Conservation (phyloP, 2,329 filamentous ascomycete species). For the Ascochyta koolunga region DNA sequence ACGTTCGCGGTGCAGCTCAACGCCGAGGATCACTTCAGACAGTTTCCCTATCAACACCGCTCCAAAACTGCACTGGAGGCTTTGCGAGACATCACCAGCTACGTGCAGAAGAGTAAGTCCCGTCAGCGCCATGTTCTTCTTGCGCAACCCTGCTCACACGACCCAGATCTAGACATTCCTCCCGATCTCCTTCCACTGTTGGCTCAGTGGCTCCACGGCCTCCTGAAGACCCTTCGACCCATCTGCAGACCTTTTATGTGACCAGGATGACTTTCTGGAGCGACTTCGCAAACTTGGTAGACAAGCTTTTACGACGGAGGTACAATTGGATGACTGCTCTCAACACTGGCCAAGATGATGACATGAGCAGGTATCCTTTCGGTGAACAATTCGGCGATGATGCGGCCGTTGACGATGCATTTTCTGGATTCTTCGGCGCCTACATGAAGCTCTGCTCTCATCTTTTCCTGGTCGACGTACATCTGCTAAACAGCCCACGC, state of each 20-base stretch:
- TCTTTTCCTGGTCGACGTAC: slow-evolving; percentile 34
- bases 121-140: background rate
- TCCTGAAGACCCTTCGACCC: slow-evolving; percentile 29
- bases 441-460: slow-evolving; percentile 37
- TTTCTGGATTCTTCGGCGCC: slow-evolving; percentile 35
- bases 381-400: slow-evolving; percentile 36
- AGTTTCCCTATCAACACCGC: slow-evolving; percentile 37
- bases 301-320: slow-evolving; percentile 37
- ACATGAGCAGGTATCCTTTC: slow-evolving; percentile 33
- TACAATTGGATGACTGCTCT: slow-evolving; percentile 24
- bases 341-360: slow-evolving; percentile 19
- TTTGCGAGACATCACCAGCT: slow-evolving; percentile 21
- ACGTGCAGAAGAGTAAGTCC: slow-evolving; percentile 36
- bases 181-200: slow-evolving; percentile 32
- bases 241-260: slow-evolving; percentile 34
- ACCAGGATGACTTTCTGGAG: slow-evolving; percentile 43
- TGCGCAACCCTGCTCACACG: slow-evolving; percentile 1
- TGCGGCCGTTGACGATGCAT: slow-evolving; percentile 29
- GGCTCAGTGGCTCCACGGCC: slow-evolving; percentile 34
- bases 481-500: slow-evolving; percentile 25
- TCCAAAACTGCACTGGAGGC: background rate
- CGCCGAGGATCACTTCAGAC: slow-evolving; percentile 37
- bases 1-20: slow-evolving; percentile 28
- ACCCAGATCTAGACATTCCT: slow-evolving; percentile 6
- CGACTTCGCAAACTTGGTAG: slow-evolving; percentile 37